Base-by-base conservation (phyloP, 106 monocot genomes). In the Agapanthus africanus region DNA sequence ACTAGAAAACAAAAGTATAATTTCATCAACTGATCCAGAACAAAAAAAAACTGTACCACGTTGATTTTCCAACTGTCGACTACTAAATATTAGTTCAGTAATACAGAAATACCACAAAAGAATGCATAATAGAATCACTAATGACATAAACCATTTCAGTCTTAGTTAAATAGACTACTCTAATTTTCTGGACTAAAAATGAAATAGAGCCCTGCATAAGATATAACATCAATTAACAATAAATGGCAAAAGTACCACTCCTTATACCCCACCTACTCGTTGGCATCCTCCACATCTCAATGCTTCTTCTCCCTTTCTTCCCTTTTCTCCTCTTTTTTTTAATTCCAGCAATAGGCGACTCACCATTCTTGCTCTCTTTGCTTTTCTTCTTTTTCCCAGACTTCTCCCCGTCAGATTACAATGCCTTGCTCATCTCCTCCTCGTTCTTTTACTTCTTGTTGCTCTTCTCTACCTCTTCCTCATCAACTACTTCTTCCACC, bases 301-400 rank as follows among this genome's bases (percentile, higher is more conserved):
- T 74, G 69, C 59, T 86, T 90, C 81, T 90, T 90, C 65, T 90
- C n/a, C n/a, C n/a, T n/a, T n/a, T n/a, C n/a, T n/a, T 90, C 76
- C 86, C 84, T 75, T 86, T 90, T 22, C 83, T 78, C 73, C 78
- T 86, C 67, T 86, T 82, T 69, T 79, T 82, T n/a, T 63, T 40
- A 67, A 76, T 81, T 76, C 78, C 66, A 28, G 62, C 34, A 26
- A 59, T 42, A 40, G 16, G 14, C 15, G 30, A 51, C 27, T 38
- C 70, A 21, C 34, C 63, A 69, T 70, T 27, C 13, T 36, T 32
- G 38, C 13, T 11, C 2, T 2, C 60, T 22, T 33, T 61, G 11
- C 61, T 61, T 19, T 88, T 86, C 50, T 81, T 77, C 23, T 74
- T 71, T 40, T 77, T 72, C 42, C 23, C 62, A 3, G 44, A 40